These are phyloP conservation scores for Debaryomyces udenii DNA, from an alignment of 1,139 yeast genomes.

Conservation along the genomic window DNA sequence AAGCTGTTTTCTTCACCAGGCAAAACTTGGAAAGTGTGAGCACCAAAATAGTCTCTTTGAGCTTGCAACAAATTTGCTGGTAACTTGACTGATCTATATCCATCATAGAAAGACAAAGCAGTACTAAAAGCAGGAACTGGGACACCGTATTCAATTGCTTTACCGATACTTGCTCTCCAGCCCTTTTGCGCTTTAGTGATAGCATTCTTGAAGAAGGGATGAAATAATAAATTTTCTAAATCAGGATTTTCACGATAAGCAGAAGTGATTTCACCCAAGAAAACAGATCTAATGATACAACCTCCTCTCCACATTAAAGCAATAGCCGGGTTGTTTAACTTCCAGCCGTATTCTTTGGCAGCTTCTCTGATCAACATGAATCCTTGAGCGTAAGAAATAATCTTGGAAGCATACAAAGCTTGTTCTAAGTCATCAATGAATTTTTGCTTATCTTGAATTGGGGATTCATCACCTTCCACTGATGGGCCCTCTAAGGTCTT, in stretches of 20 bases:
- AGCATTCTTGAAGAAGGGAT: constrained; percentile 92
- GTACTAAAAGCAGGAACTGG: constrained; percentile 98
- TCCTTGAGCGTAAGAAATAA: constrained; percentile 98
- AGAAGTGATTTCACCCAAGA: constrained; percentile 94
- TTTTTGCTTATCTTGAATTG: constrained; percentile 71
- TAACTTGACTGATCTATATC: constrained; percentile 92
- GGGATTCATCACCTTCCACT: constrained; percentile 53
- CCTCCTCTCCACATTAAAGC: constrained; percentile 99
- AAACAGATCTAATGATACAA: constrained; percentile 98
- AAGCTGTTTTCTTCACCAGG: constrained; percentile 79
- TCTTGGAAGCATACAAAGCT: constrained; percentile 98
- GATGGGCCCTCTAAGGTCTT: constrained; percentile 76
- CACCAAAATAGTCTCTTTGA: constrained; percentile 99
- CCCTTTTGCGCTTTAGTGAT: constrained; percentile 91
- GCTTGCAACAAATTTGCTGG: constrained; percentile 99
- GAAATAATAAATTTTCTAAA: constrained; percentile 92
- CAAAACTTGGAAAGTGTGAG: constrained; percentile 96
- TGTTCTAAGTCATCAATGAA: constrained; percentile 95
- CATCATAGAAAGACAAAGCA: constrained; percentile 97
- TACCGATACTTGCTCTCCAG: constrained; percentile 87
- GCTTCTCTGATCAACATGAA: constrained; percentile 99
- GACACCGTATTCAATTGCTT: constrained; percentile 82
- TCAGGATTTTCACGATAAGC: constrained; percentile 95
- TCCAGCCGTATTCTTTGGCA: constrained; percentile 96
- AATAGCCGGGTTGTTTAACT: constrained; percentile 95